Base-by-base conservation (phyloP, 164 flowering plant species). In the Aristolochia contorta region DNA sequence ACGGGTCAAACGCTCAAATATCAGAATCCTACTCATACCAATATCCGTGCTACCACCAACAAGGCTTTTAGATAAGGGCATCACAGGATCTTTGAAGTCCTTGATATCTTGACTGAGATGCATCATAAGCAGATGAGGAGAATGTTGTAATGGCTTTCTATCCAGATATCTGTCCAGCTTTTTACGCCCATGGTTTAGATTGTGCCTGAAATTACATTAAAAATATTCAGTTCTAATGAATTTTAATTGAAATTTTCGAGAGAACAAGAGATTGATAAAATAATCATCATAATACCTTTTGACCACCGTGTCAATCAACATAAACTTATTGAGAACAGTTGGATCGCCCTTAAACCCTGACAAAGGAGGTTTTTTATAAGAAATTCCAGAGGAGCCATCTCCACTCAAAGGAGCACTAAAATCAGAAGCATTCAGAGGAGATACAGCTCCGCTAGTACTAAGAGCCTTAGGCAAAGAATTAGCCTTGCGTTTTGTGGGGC, bases 391-490 rank as follows among this genome's bases (percentile, higher is more conserved):
- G 57, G 99, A 96, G 70, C 97, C 90, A 66, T 57, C 77, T 62
- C 84, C 89, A 78, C 76, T 83, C 18, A 80, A 59, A 19, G 89
- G 84, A 62, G 75, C 71, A 65, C 77, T 78, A 41, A 76, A 69
- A 60, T 73, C 87, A 65, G 82, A 61, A 57, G 84, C 89, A 75
- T 94, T 87, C 46, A 81, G 84, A 58, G 99, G 95, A 68, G 97
- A 88, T 7, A 80, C 89, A 69, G 85, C 91, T 41, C 78, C 86
- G 71, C 80, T 86, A 57, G 80, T 74, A 53, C 73, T 80, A 56
- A 80, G 82, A 65, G 81, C 76, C 74, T 76, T 90, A 4, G 96
- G 81, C 46, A 86, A 75, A 52, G 99, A 87, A 64, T 81, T 82
- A 37, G 90, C 76, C 72, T 80, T 88, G 53, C 93, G 75, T 63